Evolutionary conservation across 73 alveolate genomes (phyloP).

Genomic region (Tetrahymena thermophila): DNA sequence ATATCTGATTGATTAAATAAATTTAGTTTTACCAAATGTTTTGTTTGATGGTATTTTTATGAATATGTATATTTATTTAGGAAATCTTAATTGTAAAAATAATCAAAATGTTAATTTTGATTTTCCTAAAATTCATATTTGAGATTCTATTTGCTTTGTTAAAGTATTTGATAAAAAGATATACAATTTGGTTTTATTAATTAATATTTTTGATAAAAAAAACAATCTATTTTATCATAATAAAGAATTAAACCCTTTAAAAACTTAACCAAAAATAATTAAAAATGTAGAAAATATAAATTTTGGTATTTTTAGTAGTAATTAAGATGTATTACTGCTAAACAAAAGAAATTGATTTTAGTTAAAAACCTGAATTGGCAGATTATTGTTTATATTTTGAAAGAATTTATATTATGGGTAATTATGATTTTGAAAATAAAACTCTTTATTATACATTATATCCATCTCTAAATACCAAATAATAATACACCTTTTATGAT

Average conservation of each 20-base stretch:
- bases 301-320: too few species aligned
- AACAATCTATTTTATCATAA: too few species aligned
- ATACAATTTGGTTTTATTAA: not conserved
- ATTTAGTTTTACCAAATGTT: too few species aligned
- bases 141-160: too few species aligned
- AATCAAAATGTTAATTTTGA: not conserved
- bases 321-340: not conserved
- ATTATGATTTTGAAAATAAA: too few species aligned
- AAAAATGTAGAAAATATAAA: not conserved
- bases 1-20: too few species aligned
- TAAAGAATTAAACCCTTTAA: too few species aligned
- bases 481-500: not conserved
- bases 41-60: too few species aligned
- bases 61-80: too few species aligned
- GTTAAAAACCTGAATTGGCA: not conserved
- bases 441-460: not conserved
- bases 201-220: not conserved
- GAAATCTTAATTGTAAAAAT: not conserved
- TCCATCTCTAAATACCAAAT: too few species aligned
- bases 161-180: not conserved
- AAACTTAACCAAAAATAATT: too few species aligned
- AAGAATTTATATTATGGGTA: not conserved
- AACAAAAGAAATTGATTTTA: not conserved
- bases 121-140: not conserved
- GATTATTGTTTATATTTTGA: too few species aligned